A percentile compares a stretch with the other conserved stretches of the same genome.
Evolutionary conservation across 148 eudicot genomes (phyloP).

Genomic region (Nyssa sinensis): DNA sequence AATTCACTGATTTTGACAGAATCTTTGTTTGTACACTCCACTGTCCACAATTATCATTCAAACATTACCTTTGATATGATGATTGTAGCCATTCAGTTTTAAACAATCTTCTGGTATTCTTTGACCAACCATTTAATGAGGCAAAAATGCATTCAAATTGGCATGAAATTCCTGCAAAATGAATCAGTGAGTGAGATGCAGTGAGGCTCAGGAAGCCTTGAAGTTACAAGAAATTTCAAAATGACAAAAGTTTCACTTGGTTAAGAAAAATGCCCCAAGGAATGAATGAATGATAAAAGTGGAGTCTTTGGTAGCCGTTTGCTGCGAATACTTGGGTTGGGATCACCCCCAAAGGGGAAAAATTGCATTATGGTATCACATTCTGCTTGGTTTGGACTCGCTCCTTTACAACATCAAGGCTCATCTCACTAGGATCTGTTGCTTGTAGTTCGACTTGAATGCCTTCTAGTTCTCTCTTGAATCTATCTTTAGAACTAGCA

Average conservation of each 20-base stretch:
- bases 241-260: background rate
- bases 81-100: too few species aligned
- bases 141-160: too few species aligned
- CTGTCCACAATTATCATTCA: too few species aligned
- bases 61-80: too few species aligned
- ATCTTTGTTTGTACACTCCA: too few species aligned
- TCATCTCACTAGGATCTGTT: slow-evolving; percentile 42
- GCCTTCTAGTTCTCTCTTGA: slow-evolving; percentile 38
- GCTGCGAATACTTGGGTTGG: background rate
- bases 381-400: slow-evolving; percentile 25
- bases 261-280: background rate
- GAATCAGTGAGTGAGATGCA: too few species aligned
- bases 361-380: background rate
- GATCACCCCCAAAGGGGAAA: background rate
- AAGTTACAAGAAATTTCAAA: background rate
- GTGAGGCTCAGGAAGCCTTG: background rate
- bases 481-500: slow-evolving; percentile 28
- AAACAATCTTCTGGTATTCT: too few species aligned
- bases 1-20: too few species aligned
- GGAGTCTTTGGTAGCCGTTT: background rate
- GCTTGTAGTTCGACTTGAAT: slow-evolving; percentile 38
- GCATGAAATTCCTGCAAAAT: too few species aligned
- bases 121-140: too few species aligned
- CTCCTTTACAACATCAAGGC: slow-evolving; percentile 25
- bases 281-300: background rate